Percentiles rank a stretch among this genome's conserved stretches.
phyloP scores from a whole-genome alignment of 1,284 basidiomycete species.

The Cystobasidiaceae sp. region DNA sequence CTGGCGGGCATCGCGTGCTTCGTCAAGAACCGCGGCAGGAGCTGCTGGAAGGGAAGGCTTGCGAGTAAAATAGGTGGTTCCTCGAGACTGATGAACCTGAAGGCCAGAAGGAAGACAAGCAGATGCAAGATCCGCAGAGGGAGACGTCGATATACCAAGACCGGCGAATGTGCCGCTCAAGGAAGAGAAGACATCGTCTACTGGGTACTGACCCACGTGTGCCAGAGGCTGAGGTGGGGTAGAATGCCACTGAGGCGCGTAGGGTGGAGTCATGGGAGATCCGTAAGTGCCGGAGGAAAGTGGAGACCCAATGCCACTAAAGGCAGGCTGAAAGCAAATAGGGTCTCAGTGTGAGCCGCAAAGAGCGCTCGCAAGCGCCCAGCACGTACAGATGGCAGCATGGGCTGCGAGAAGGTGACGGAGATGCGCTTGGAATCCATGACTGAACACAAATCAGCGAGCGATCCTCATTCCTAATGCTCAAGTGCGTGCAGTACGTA shows the following conservation, averaged over 20 bases:
- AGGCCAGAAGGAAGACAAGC: slow-evolving; percentile 5
- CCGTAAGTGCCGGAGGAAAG: no score
- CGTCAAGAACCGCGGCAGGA: no score
- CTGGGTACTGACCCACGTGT: no score
- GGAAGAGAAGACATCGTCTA: background rate
- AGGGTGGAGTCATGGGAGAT: no score
- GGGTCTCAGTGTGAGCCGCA: background rate
- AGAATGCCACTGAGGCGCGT: slow-evolving; percentile 4
- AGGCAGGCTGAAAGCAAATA: background rate
- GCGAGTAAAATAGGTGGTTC: slow-evolving; percentile 12
- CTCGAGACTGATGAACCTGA: slow-evolving; percentile 5
- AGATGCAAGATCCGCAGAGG: no score
- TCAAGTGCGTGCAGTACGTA: background rate
- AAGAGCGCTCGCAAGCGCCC: no score
- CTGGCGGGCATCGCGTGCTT: no score
- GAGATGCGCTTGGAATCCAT: slow-evolving; percentile 26
- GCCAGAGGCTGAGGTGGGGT: background rate
- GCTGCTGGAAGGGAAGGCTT: no score
- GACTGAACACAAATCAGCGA: background rate
- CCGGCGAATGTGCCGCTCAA: slow-evolving; percentile 1
- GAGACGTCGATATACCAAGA: slow-evolving; percentile 5
- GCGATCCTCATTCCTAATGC: background rate
- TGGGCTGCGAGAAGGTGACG: slow-evolving; percentile 22
- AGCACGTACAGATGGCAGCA: background rate
- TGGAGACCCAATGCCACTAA: background rate